Percentiles rank a stretch among this genome's conserved stretches.
Evolutionary conservation across 345 rosid genomes (phyloP).

Genomic region (Syzygium aromaticum): DNA sequence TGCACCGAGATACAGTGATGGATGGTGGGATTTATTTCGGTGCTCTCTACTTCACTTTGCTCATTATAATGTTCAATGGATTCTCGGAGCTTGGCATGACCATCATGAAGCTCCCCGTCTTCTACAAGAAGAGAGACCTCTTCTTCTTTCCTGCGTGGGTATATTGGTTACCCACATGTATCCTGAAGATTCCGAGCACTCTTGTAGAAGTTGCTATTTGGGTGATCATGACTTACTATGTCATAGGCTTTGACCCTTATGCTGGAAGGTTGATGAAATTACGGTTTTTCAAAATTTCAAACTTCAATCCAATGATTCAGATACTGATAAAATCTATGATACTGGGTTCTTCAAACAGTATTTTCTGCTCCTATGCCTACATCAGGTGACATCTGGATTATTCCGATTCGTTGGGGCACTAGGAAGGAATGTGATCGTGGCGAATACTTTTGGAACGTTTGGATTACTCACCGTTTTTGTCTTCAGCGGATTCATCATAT

Average conservation of each 20-base stretch:
- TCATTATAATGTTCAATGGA: slow-evolving; percentile 58
- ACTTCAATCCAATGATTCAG: background rate
- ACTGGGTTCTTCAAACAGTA: slow-evolving; percentile 49
- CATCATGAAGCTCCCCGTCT: slow-evolving; percentile 64
- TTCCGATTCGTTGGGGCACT: slow-evolving; percentile 42
- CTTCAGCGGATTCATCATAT: slow-evolving; percentile 52
- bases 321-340: background rate
- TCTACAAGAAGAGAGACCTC: slow-evolving; percentile 84
- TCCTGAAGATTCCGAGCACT: slow-evolving; percentile 65
- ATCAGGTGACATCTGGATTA: slow-evolving; percentile 47
- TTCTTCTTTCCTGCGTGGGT: slow-evolving; percentile 87
- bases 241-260: slow-evolving; percentile 44
- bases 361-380: slow-evolving; percentile 28
- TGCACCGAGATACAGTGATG: slow-evolving; percentile 43
- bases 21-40: slow-evolving; percentile 70
- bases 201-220: slow-evolving; percentile 49
- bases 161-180: slow-evolving; percentile 69
- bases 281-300: background rate
- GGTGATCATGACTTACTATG: slow-evolving; percentile 46
- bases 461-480: slow-evolving; percentile 27
- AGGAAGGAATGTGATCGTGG: slow-evolving; percentile 49
- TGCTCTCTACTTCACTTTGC: slow-evolving; percentile 43
- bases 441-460: slow-evolving; percentile 44
- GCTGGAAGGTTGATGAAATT: slow-evolving; percentile 21
- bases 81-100: slow-evolving; percentile 71